Base-by-base conservation (phyloP, 345 rosid genomes). In the Psidium friedrichsthalianum region DNA sequence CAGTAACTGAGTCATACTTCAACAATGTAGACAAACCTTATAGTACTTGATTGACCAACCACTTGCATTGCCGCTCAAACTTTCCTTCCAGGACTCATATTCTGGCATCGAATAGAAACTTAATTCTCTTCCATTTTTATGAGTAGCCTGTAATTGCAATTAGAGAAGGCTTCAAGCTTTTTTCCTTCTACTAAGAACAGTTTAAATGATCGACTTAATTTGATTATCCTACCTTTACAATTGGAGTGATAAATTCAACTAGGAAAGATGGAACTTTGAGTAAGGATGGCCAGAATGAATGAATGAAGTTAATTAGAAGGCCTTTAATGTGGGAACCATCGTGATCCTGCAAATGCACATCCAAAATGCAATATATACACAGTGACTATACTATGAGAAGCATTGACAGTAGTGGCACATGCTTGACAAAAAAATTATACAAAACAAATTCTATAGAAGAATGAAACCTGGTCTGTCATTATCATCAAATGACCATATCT, bases 261-360 rank as follows among this genome's bases (percentile, higher is more conserved):
- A 98, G 59, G 93, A 98, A 98, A 40, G 99, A 94, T 51, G 94
- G 95, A 88, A 95, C 89, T 91, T 85, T 95, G 58, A 98, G 93
- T 88, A 98, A 89, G 22, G 99, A 91, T 21, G 99, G 99, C 99
- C 99, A 98, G 90, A 96, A 98, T 83, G 96, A 91, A 89, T 98
- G 98, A 80, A 98, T 93, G 86, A 96, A 96, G 83, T 98, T 98
- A 85, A 98, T 98, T 87, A 98, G 84, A 82, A 98, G 90, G 16
- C 99, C 99, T 88, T 98, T 96, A 47, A 96, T 98, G 83, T 98
- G 99, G n/a, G 99, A 98, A 57, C 99, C 99, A 88, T 98, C 99
- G 84, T 96, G 95, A 91, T 98, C 99, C 99, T 98, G 92, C 32
- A 69, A 36, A 32, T 69, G 47, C 14, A 69, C 7, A 69, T 69